These are phyloP conservation scores for Botrytis cinerea DNA, from an alignment of 2,329 filamentous ascomycete genomes.

Conservation along the genomic window DNA sequence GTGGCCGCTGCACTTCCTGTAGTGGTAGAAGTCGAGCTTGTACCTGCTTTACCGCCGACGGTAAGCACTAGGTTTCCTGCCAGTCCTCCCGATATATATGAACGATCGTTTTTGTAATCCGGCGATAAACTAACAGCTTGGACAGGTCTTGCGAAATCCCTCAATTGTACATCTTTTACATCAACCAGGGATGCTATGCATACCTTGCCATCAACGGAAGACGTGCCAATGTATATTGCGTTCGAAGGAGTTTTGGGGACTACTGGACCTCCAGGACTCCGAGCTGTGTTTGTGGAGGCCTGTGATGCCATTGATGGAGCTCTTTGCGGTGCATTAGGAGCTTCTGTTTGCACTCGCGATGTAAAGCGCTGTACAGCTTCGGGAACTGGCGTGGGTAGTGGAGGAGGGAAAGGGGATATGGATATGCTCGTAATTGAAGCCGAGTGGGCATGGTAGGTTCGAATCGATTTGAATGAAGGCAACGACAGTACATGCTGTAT, in stretches of 20 bases:
- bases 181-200: slow-evolving; percentile 88
- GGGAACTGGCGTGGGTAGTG: slow-evolving; percentile 46
- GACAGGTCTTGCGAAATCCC: slow-evolving; percentile 91
- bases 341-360: slow-evolving; percentile 36
- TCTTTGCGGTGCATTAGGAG: slow-evolving; percentile 31
- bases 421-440: slow-evolving; percentile 89
- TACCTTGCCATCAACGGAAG: slow-evolving; percentile 93
- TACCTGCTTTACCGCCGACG: slow-evolving; percentile 74
- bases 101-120: slow-evolving; percentile 85
- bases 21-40: slow-evolving; percentile 82
- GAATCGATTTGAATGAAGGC: slow-evolving; percentile 76
- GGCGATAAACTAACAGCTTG: slow-evolving; percentile 93
- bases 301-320: slow-evolving; percentile 48
- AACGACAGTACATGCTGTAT: slow-evolving; percentile 79
- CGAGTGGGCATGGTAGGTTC: slow-evolving; percentile 88
- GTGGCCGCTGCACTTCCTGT: slow-evolving; percentile 78
- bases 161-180: slow-evolving; percentile 82
- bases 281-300: slow-evolving; percentile 54
- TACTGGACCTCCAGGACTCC: slow-evolving; percentile 57
- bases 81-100: slow-evolving; percentile 86
- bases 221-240: slow-evolving; percentile 88
- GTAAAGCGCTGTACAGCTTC: slow-evolving; percentile 43
- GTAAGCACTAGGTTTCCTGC: slow-evolving; percentile 88
- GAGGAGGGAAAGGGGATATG: slow-evolving; percentile 80
- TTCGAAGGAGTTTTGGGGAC: slow-evolving; percentile 75